phyloP scores from a whole-genome alignment of 805 yeast species.

The Lipomyces anomalus region DNA sequence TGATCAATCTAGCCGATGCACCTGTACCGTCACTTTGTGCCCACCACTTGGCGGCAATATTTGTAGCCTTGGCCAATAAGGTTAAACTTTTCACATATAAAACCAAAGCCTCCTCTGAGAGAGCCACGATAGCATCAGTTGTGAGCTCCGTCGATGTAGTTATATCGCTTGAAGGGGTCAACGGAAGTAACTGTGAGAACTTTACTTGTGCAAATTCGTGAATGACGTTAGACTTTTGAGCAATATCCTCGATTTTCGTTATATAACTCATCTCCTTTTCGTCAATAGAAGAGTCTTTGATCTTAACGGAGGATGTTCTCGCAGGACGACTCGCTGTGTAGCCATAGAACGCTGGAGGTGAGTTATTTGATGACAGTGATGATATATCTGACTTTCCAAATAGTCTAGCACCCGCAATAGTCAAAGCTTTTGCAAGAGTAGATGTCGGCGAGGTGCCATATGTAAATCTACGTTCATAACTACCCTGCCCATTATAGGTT shows the following conservation, averaged over 20 bases:
- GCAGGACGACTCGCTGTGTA: slow-evolving; percentile 8
- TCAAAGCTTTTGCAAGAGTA: slow-evolving; percentile 82
- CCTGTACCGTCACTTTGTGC: slow-evolving; percentile 36
- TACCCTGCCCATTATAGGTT: not conserved
- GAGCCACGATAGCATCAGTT: slow-evolving; percentile 35
- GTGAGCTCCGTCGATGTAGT: slow-evolving; percentile 27
- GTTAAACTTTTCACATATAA: slow-evolving; percentile 80
- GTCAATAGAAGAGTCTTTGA: slow-evolving; percentile 7
- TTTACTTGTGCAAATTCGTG: slow-evolving; percentile 87
- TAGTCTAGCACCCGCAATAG: slow-evolving; percentile 78
- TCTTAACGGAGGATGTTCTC: not conserved
- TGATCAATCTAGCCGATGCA: slow-evolving; percentile 32
- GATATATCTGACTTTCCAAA: slow-evolving; percentile 46
- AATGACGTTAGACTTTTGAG: slow-evolving; percentile 88
- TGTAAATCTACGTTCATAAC: slow-evolving; percentile 15
- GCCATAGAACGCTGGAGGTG: slow-evolving; percentile 1
- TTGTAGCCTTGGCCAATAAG: slow-evolving; percentile 79
- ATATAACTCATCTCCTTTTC: slow-evolving; percentile 16
- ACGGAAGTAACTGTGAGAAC: slow-evolving; percentile 75
- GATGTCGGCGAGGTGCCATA: slow-evolving; percentile 59
- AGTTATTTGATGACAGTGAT: not conserved
- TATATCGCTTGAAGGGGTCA: slow-evolving; percentile 37
- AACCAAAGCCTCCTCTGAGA: slow-evolving; percentile 82
- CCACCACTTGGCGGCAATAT: slow-evolving; percentile 89
- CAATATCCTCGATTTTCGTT: slow-evolving; percentile 36